phyloP scores from a whole-genome alignment of 2,329 filamentous ascomycete genomes.

The Clonostachys sp. region DNA sequence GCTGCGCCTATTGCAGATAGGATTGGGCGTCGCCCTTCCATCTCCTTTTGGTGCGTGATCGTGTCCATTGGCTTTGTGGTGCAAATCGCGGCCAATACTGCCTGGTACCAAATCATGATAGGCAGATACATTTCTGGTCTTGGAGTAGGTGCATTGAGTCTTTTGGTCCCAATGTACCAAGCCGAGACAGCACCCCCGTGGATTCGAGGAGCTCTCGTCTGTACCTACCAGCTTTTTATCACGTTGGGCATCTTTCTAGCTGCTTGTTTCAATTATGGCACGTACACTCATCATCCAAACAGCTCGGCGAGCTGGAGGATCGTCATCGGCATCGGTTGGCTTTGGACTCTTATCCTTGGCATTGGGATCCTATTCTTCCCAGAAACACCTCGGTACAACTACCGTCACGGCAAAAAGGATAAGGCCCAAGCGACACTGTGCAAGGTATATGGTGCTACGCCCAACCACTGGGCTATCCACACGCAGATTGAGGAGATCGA shows the following conservation, averaged over 20 bases:
- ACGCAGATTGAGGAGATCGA: slow-evolving; percentile 49
- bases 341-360: slow-evolving; percentile 43
- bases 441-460: slow-evolving; percentile 37
- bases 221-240: slow-evolving; percentile 68
- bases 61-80: slow-evolving; percentile 64
- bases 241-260: slow-evolving; percentile 63
- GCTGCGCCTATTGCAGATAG: slow-evolving; percentile 61
- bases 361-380: slow-evolving; percentile 43
- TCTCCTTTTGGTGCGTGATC: slow-evolving; percentile 56
- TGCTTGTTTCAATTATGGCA: slow-evolving; percentile 60
- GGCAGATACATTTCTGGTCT: slow-evolving; percentile 63
- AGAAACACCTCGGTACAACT: slow-evolving; percentile 48
- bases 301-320: slow-evolving; percentile 51
- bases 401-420: slow-evolving; percentile 38
- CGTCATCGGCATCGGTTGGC: slow-evolving; percentile 47
- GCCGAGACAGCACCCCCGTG: slow-evolving; percentile 65
- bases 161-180: slow-evolving; percentile 69
- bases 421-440: slow-evolving; percentile 42
- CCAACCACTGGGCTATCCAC: slow-evolving; percentile 37
- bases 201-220: slow-evolving; percentile 61
- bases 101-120: slow-evolving; percentile 63
- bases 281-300: slow-evolving; percentile 33
- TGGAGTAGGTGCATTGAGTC: slow-evolving; percentile 61
- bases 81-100: slow-evolving; percentile 48
- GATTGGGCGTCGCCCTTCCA: slow-evolving; percentile 59